These are phyloP conservation scores for Suillus fuscotomentosus DNA, from an alignment of 768 basidiomycete species.

Conservation along the genomic window DNA sequence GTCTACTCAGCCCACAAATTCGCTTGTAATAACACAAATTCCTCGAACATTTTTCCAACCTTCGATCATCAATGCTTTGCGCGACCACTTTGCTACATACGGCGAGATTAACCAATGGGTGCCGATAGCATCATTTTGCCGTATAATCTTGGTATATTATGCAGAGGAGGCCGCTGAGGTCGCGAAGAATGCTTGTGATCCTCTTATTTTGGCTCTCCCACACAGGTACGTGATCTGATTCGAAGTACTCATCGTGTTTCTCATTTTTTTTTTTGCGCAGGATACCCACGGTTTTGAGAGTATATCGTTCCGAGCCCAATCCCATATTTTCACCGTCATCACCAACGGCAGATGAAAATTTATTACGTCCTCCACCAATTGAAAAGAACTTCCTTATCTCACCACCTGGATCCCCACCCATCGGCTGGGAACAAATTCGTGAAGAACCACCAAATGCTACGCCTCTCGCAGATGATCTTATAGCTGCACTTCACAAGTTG, in stretches of 20 bases:
- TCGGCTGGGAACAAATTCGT: constrained; percentile 90
- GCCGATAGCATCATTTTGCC: constrained; percentile 75
- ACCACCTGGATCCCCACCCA: constrained; percentile 95
- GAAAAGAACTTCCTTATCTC: constrained; percentile 98
- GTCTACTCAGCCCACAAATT: constrained; percentile 58
- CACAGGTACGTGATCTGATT: constrained; percentile 42
- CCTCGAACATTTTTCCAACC: constrained; percentile 79
- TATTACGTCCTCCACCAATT: constrained; percentile 68
- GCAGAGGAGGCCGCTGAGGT: constrained; percentile 59
- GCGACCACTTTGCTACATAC: constrained; percentile 69
- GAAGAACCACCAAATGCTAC: constrained; percentile 88
- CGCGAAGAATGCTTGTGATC: constrained; percentile 67
- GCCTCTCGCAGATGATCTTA: constrained; percentile 87
- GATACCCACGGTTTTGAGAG: constrained; percentile 52
- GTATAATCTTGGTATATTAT: constrained; percentile 81
- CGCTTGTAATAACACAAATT: constrained; percentile 76
- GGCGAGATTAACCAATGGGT: constrained; percentile 92
- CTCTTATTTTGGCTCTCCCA: constrained; percentile 54
- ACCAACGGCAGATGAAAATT: constrained; percentile 23
- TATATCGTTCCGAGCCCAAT: constrained; percentile 73
- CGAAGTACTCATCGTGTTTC: background rate
- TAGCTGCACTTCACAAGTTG: constrained; percentile 71
- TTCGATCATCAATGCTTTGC: constrained; percentile 61
- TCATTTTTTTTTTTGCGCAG: constrained; percentile 32
- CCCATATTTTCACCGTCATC: constrained; percentile 46